These are phyloP conservation scores for Eremochloa ophiuroides DNA, from an alignment of 176 grass and related monocot genomes.

Conservation along the genomic window DNA sequence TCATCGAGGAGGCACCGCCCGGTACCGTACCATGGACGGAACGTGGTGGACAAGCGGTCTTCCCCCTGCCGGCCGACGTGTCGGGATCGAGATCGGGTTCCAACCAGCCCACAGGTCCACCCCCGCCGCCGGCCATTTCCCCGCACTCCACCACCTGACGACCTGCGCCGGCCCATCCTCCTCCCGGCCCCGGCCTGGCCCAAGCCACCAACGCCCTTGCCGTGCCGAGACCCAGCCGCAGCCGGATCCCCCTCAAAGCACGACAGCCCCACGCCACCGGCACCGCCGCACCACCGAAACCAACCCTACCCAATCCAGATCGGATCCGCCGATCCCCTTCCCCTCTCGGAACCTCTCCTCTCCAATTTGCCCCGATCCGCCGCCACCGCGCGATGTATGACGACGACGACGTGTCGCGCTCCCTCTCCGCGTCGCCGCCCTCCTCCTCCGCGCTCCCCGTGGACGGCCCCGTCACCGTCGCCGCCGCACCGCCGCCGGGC, in stretches of 20 bases:
- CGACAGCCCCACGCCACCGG: constrained; percentile 43
- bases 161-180: constrained; percentile 35
- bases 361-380: not conserved
- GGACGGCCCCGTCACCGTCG: constrained; percentile 37
- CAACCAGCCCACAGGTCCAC: constrained; percentile 28
- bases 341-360: not conserved
- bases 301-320: constrained; percentile 27
- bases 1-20: too few species aligned
- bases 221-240: too few species aligned
- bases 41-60: constrained; percentile 27
- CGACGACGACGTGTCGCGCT: constrained; percentile 32
- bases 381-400: constrained; percentile 16
- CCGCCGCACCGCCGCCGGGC: constrained; percentile 46
- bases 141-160: not conserved
- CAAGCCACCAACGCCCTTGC: constrained; percentile 33
- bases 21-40: constrained; percentile 26
- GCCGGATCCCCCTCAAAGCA: constrained; percentile 43
- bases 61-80: constrained; percentile 51
- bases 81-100: not conserved
- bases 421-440: constrained; percentile 10
- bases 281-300: constrained; percentile 49
- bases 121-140: constrained; percentile 37
- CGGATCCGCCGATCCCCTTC: not conserved
- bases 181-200: constrained; percentile 54
- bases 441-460: constrained; percentile 22